phyloP scores from a whole-genome alignment of 805 yeast species.

The Lipomyces japonicus region DNA sequence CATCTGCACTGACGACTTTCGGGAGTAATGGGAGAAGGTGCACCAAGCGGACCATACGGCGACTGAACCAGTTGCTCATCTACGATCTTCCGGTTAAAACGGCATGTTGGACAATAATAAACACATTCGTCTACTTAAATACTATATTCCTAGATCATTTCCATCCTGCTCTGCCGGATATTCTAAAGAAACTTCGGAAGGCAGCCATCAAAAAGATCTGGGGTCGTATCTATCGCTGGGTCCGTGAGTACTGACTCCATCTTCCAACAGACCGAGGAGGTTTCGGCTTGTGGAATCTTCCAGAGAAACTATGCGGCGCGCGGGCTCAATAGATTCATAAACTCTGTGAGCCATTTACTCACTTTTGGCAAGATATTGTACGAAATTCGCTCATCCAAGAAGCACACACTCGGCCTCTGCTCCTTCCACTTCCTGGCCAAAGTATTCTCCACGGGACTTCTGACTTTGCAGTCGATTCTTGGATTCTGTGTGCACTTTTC shows the following conservation, averaged over 20 bases:
- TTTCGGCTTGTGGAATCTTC: background rate
- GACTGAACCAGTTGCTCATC: background rate
- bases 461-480: background rate
- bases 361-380: background rate
- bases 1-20: background rate
- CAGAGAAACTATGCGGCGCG: background rate
- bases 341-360: background rate
- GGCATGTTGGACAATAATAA: background rate
- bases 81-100: background rate
- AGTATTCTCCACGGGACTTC: background rate
- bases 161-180: slow-evolving; percentile 1
- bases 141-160: background rate
- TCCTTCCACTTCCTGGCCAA: background rate
- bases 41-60: background rate
- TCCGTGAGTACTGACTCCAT: background rate
- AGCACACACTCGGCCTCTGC: background rate
- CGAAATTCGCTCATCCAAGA: background rate
- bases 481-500: background rate
- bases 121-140: background rate
- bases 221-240: slow-evolving; percentile 1
- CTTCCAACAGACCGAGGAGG: background rate
- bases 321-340: background rate
- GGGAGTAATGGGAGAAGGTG: background rate
- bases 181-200: background rate
- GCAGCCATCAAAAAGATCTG: background rate